Evolutionary conservation across 2,329 filamentous ascomycete genomes (phyloP).

Genomic region (Colletotrichum sp.): DNA sequence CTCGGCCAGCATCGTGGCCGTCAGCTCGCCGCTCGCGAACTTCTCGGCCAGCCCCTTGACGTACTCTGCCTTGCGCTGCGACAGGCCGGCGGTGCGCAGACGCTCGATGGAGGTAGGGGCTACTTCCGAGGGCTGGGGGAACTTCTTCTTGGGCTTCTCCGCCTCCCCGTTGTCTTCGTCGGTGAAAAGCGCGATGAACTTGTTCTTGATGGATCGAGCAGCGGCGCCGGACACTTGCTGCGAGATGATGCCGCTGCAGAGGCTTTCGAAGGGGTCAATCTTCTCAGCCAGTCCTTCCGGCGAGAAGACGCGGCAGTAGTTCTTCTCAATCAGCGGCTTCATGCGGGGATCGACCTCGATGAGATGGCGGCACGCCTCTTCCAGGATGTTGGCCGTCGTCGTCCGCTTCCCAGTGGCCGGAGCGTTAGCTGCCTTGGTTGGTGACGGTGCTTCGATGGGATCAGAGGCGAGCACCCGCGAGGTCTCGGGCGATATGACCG

Average conservation of each 20-base stretch:
- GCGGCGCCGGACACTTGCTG: slow-evolving; percentile 96
- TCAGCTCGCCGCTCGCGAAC: slow-evolving; percentile 78
- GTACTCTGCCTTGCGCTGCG: slow-evolving; percentile 95
- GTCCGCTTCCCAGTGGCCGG: slow-evolving; percentile 38
- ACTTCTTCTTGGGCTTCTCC: slow-evolving; percentile 41
- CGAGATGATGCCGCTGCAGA: slow-evolving; percentile 88
- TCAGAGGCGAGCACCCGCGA: slow-evolving; percentile 65
- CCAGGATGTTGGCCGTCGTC: slow-evolving; percentile 75
- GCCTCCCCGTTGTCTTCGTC: slow-evolving; percentile 34
- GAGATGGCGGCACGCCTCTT: slow-evolving; percentile 78
- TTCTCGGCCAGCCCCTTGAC: slow-evolving; percentile 84
- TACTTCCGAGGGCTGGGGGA: slow-evolving; percentile 81
- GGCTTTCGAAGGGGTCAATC: slow-evolving; percentile 85
- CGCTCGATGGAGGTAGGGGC: slow-evolving; percentile 64
- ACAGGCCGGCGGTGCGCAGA: slow-evolving; percentile 86
- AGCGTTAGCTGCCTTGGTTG: slow-evolving; percentile 41
- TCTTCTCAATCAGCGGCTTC: slow-evolving; percentile 71
- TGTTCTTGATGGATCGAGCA: slow-evolving; percentile 85
- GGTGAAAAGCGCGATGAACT: slow-evolving; percentile 78
- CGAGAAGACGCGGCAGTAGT: slow-evolving; percentile 81
- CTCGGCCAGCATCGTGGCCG: slow-evolving; percentile 74
- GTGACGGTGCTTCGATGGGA: slow-evolving; percentile 50
- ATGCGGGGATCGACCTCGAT: slow-evolving; percentile 76
- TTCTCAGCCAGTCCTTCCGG: slow-evolving; percentile 82
- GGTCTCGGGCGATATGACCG: slow-evolving; percentile 74